Percentiles rank a stretch among this genome's conserved stretches.
These are phyloP conservation scores for Fusarium lateritium DNA, from an alignment of 2,329 filamentous ascomycete genomes.

Conservation along the genomic window DNA sequence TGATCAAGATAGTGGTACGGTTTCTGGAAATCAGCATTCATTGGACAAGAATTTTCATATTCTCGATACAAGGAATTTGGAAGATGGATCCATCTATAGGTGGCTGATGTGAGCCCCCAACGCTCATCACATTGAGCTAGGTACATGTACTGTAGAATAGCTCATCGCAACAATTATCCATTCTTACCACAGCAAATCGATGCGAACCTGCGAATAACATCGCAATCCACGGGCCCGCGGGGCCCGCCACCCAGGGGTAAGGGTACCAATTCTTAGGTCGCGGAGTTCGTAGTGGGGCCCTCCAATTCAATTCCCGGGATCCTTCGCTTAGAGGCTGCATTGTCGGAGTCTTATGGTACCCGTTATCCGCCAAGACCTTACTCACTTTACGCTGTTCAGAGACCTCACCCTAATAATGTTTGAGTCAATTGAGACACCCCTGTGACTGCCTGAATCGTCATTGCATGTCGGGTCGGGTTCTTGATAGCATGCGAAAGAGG, in stretches of 20 bases:
- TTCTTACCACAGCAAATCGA: neutral
- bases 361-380: slow-evolving; percentile 38
- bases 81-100: neutral
- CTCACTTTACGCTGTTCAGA: neutral
- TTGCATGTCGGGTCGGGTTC: slow-evolving; percentile 41
- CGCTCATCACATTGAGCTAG: neutral
- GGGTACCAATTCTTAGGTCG: slow-evolving; percentile 14
- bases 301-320: slow-evolving; percentile 32
- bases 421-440: slow-evolving; percentile 15
- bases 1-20: neutral
- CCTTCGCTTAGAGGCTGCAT: slow-evolving; percentile 34
- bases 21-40: neutral
- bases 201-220: neutral
- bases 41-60: neutral
- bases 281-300: slow-evolving; percentile 31
- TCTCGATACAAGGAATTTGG: neutral
- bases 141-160: neutral
- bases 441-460: slow-evolving; percentile 11
- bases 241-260: slow-evolving; percentile 25
- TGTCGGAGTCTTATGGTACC: slow-evolving; percentile 32
- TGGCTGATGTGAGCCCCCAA: slow-evolving; percentile 46
- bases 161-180: neutral
- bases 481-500: slow-evolving; percentile 38
- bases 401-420: neutral
- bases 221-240: neutral